Base-by-base conservation (phyloP, 148 eudicot species). In the Chenopodium formosanum region DNA sequence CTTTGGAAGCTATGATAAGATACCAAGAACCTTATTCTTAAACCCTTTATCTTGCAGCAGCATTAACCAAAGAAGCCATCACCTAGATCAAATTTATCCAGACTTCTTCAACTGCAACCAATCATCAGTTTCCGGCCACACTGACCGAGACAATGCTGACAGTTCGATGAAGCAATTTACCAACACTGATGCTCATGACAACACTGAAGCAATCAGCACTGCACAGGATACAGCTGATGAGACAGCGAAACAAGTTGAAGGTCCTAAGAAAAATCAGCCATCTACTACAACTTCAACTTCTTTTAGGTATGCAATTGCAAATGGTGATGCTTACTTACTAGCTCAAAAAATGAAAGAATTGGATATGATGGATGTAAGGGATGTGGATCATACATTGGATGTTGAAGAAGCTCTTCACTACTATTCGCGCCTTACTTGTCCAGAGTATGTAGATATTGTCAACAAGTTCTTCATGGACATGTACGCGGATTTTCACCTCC, bases 381-480 rank as follows among this genome's bases (percentile, higher is more conserved):
- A 96, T 85, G 83, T 86, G 34, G 94, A 94, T 66, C 95, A 93
- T 72, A 84, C 85, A n/a, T 69, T 92, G 84, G 99, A 95, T 85
- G 86, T 96, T 68, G 95, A 92, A 87, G 99, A 96, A 70, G 97
- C 91, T 4, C 91, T 96, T 56, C 91, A 90, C 64, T 90, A 89
- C 84, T 96, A 96, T 65, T 94, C 98, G 6, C 88, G 89, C n/a
- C 95, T 94, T 44, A 94, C 83, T 27, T 85, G 92, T 53, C 98
- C 97, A 0, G 90, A 79, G 68, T 94, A 96, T 81, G 91, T 86
- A 0, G 98, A 91, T 14, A 89, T 95, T n/a, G 90, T 94, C 20
- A 89, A 96, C 85, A 88, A 88, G 76, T 96, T 93, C 85, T 94
- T 92, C 89, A 86, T 85, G 87, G 98, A 96, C 77, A 94, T 92